Base-by-base conservation (phyloP, 2,329 filamentous ascomycete genomes). In the Ramularia endophylla region DNA sequence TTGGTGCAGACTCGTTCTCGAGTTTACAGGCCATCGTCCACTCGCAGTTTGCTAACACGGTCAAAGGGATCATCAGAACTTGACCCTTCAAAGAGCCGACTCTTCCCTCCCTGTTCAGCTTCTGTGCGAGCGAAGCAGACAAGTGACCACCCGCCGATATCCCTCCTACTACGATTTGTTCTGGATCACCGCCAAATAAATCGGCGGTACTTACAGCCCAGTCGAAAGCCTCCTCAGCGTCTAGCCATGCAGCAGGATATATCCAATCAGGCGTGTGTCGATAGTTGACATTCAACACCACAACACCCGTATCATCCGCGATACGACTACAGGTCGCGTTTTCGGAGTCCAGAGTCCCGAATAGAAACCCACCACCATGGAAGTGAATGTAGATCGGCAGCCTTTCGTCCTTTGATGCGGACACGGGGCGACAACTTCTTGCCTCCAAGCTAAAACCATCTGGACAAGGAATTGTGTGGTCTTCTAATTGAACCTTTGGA, bases 231-330 rank as follows among this genome's bases (percentile, higher is more conserved):
- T 80, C 77, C 43, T 75, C 69, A 0, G 65, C 57, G 34, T 81
- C 78, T 31, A 72, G 46, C 69, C 70, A 77, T 0, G 70, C 66
- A 0, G 66, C 71, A 0, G 77, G 78, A 42, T 73, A 80, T 0
- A 44, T 50, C 46, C 68, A 60, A 38, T 79, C 71, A 0, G 77
- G 77, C 0, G 75, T 76, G 50, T 80, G 76, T 0, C 78, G 70
- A 53, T 80, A 80, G 48, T 77, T 75, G 9, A 79, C 62, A 30
- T 77, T 75, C 1, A 79, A 50, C 0, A 79, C 74, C 0, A 72
- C 58, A 2, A 71, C 63, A 1, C 60, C 56, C 0, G 64, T 55
- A 4, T 63, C 62, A 9, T 68, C 54, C 0, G 74, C 71, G 8
- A 77, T 67, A 0, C 65, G 63, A 0, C 70, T 58, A 47, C 75